These are phyloP conservation scores for Castanea crenata DNA, from an alignment of 306 rosid genomes.

Conservation along the genomic window DNA sequence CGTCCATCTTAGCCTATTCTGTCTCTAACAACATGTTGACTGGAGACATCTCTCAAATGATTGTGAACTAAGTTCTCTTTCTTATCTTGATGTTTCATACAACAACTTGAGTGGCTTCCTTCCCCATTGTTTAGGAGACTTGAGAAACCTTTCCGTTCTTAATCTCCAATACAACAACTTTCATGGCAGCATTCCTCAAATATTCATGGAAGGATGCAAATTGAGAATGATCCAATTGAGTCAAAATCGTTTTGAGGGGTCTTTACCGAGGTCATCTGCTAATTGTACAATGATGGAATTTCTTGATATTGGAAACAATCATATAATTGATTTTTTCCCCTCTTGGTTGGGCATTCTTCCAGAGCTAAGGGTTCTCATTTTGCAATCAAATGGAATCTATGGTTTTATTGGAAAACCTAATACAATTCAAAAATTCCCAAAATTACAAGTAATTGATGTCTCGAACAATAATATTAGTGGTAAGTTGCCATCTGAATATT, in stretches of 20 bases:
- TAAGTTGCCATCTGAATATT: background rate
- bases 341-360: background rate
- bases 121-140: background rate
- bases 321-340: background rate
- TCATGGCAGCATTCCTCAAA: background rate
- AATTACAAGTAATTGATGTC: background rate
- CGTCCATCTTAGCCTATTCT: accelerated
- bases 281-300: background rate
- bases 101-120: background rate
- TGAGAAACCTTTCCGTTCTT: background rate
- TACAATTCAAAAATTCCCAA: too few relatives aligned
- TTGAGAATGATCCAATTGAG: background rate
- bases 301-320: background rate
- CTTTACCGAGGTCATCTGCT: background rate
- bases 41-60: background rate
- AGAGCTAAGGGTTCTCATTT: background rate
- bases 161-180: too few relatives aligned
- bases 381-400: too few relatives aligned
- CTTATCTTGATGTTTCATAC: background rate
- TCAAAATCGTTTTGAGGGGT: background rate
- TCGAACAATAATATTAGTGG: background rate
- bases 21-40: background rate
- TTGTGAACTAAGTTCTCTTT: background rate
- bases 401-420: background rate
- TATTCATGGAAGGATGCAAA: background rate